Conservation (phyloP, 192 early-diverging fungal species). For the Coemansia sp. region DNA sequence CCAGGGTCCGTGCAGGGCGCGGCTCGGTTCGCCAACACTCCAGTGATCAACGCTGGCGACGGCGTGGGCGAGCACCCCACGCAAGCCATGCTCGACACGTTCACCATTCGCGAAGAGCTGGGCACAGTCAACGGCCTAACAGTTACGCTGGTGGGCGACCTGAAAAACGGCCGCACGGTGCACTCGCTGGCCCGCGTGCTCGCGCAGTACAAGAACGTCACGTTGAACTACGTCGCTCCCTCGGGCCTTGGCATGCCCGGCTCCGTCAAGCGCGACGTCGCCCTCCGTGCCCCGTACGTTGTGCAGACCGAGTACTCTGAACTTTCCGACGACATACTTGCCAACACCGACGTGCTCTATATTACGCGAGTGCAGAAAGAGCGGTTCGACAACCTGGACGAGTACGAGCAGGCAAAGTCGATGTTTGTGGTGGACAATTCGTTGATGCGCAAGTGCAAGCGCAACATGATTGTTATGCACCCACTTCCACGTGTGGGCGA, state of each 20-base stretch:
- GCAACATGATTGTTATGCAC: slow-evolving; percentile 99
- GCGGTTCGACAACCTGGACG: slow-evolving; percentile 71
- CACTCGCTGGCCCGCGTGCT: slow-evolving; percentile 92
- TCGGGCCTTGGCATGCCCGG: slow-evolving; percentile 80
- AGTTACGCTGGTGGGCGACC: slow-evolving; percentile 92
- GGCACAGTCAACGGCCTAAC: slow-evolving; percentile 95
- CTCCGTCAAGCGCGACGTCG: slow-evolving; percentile 72
- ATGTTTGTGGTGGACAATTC: slow-evolving; percentile 86
- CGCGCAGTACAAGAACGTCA: slow-evolving; percentile 83
- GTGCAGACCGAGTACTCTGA: slow-evolving; percentile 66
- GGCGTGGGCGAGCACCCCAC: slow-evolving; percentile 98
- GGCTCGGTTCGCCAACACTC: slow-evolving; percentile 85
- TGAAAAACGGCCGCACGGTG: slow-evolving; percentile 97
- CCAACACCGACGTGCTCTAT: slow-evolving; percentile 90
- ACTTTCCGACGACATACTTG: slow-evolving; percentile 78
- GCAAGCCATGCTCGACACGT: slow-evolving; percentile 94
- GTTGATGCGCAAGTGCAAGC: slow-evolving; percentile 81
- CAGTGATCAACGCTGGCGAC: slow-evolving; percentile 96
- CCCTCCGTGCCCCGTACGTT: slow-evolving; percentile 57
- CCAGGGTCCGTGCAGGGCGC: slow-evolving; percentile 80
- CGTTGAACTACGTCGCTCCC: slow-evolving; percentile 90
- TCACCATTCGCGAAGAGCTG: slow-evolving; percentile 92
- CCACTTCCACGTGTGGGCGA: slow-evolving; percentile 92
- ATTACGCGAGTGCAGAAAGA: slow-evolving; percentile 97
- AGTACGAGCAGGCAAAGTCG: slow-evolving; percentile 79